Evolutionary conservation across 202 grass and related monocot species (phyloP), one percentile per base, ranked within the genome.

Genomic region (Carex arenaria): DNA sequence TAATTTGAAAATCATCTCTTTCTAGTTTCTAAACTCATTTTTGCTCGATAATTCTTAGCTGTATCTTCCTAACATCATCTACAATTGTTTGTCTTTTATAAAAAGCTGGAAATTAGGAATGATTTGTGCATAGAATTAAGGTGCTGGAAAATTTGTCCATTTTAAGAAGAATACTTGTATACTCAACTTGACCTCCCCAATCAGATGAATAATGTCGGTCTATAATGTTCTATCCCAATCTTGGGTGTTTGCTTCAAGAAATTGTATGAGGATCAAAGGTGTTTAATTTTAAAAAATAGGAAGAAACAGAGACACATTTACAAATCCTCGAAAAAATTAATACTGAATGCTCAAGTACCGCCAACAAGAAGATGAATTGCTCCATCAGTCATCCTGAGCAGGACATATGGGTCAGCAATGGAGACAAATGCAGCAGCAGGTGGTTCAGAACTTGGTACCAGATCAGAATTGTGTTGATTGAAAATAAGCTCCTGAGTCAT

Each of bases 401-500:
- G 89, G 47, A 98, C 91, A 81, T 90, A 98, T 72, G 95, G 92
- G 85, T 98, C 92, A 49, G 93, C 95, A 60, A 98, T 92, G 30
- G 95, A 98, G 85, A 85, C 95, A 83, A 84, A 92, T 83, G 80
- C 86, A 20, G 69, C 94, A 62, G 59, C 79, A 86, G 94, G 86
- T 77, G 86, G 85, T 57, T 98, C 95, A 83, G 90, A 91, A 87
- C 75, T 92, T 6, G 90, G 89, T 71, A 85, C 80, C 7, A 87
- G 84, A 36, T 98, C 95, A 26, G 95, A 92, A 82, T 66, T 83
- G 64, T 89, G 90, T 5, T 84, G 67, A 47, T 80, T 85, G 80
- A 98, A 92, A 87, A 85, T 95, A 81, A 98, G 82, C 78, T 98
- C 92, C 78, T 98, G 92, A 77, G 95, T 98, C 95, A 98, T 98